phyloP scores from a whole-genome alignment of 495 filamentous ascomycete genomes.

The Annulohypoxylon moriforme region DNA sequence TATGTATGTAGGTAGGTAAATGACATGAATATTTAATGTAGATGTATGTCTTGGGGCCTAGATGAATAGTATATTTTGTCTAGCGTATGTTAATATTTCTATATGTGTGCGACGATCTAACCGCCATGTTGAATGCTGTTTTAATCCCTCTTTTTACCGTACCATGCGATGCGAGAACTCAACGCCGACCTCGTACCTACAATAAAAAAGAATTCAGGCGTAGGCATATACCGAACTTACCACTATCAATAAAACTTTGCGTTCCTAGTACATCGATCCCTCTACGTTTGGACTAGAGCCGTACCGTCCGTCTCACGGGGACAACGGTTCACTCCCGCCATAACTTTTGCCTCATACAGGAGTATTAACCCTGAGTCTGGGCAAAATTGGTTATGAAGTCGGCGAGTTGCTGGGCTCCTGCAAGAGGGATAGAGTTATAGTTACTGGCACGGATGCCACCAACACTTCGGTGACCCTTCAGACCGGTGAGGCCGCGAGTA shows the following conservation, averaged over 20 bases:
- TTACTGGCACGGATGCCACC: slow-evolving; percentile 74
- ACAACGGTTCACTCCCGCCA: neutral
- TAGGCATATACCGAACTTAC: neutral
- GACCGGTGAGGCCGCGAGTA: slow-evolving; percentile 69
- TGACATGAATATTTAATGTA: neutral
- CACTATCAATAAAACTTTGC: neutral
- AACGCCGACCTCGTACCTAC: slow-evolving; percentile 26
- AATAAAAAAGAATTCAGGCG: neutral
- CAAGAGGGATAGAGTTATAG: slow-evolving; percentile 72
- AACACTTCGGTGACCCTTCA: slow-evolving; percentile 86
- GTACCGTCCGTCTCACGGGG: neutral
- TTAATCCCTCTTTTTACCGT: slow-evolving; percentile 20
- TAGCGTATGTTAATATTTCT: slow-evolving; percentile 22
- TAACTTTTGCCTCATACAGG: neutral
- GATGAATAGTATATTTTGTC: slow-evolving; percentile 26
- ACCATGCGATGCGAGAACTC: slow-evolving; percentile 10
- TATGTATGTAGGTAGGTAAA: neutral
- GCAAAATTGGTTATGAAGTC: slow-evolving; percentile 69
- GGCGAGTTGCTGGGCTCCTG: slow-evolving; percentile 68
- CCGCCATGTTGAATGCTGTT: slow-evolving; percentile 41
- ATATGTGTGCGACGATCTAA: slow-evolving; percentile 24
- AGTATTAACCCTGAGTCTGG: slow-evolving; percentile 37
- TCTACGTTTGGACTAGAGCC: neutral
- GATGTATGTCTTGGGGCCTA: slow-evolving; percentile 3
- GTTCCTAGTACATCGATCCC: neutral